Evolutionary conservation across 805 yeast genomes (phyloP), one percentile per base, ranked within the genome.

Genomic region (Saccharomycopsis sp.): DNA sequence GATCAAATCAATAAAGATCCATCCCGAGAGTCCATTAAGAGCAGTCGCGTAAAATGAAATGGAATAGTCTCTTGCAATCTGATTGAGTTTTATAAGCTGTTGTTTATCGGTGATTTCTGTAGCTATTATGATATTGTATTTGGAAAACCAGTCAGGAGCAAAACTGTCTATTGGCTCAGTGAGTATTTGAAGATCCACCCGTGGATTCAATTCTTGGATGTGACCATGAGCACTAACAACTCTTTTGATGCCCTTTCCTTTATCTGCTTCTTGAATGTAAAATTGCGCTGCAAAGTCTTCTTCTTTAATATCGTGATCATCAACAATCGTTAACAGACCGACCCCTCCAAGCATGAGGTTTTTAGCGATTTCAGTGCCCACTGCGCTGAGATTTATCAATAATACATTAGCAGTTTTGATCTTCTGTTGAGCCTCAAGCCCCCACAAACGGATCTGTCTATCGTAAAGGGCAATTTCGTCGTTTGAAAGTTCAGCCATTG

Each of bases 361-460:
- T 71, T 94, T 93, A 42, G 85, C 82, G 9, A 88, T 78, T 69
- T 93, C 99, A 15, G 85, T 82, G 3, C 96, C 96, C 7, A 89
- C 77, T 0, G 89, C 89, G 9, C 92, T 87, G 15, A 90, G 65
- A 62, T 87, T 86, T 53, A 93, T 76, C 50, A 94, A 66, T 52
- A 92, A 73, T 2, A 93, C 77, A 52, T 79, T 80, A 5, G 97
- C 85, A 19, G 84, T 80, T 42, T 94, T 78, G 75, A 93, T 81
- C 51, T 81, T 69, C 47, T 82, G 78, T 70, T 93, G 99, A 2
- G 97, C 96, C 35, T 88, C 96, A 68, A 94, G 76, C 1, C 99
- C 99, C 99, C 99, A 93, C 20, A 93, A 77, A 62, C 99, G 75
- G 63, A 93, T 92, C 72, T 93, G 99, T 60, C 99, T 81, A 71